Conservation (phyloP, 306 rosid genomes). For the Cucumis hystrix region DNA sequence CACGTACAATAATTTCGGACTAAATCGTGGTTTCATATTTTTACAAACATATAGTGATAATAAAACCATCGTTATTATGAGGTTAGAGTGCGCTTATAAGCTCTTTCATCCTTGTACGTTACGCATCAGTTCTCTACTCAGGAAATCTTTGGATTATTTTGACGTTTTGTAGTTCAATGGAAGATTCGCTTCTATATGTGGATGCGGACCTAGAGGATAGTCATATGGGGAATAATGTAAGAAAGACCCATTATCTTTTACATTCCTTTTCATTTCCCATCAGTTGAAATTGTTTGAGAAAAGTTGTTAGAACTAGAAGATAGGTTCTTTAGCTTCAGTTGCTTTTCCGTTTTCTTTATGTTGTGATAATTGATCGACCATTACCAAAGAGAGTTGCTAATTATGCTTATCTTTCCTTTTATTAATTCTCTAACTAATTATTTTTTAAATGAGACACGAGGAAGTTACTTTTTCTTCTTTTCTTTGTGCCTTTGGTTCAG, state of each 20-base stretch:
- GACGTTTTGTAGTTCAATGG: constrained; percentile 43
- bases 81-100: neutral
- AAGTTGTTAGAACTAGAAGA: neutral
- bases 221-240: constrained; percentile 37
- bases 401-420: neutral
- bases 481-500: neutral
- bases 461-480: neutral
- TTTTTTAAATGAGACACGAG: neutral
- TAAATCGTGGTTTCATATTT: neutral
- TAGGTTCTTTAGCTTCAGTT: neutral
- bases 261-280: neutral
- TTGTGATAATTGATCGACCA: neutral
- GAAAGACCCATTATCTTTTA: constrained; percentile 17
- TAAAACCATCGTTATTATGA: neutral
- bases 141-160: constrained; percentile 4
- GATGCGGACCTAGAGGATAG: constrained; percentile 63
- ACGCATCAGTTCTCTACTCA: neutral
- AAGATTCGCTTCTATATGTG: constrained; percentile 59
- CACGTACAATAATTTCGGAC: neutral
- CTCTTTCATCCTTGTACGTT: neutral
- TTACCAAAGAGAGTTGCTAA: neutral
- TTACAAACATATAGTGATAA: neutral
- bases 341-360: neutral
- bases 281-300: constrained; percentile 1
- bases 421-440: neutral